These are phyloP conservation scores for Lactarius trivialis DNA, from an alignment of 768 basidiomycete species.

Conservation along the genomic window DNA sequence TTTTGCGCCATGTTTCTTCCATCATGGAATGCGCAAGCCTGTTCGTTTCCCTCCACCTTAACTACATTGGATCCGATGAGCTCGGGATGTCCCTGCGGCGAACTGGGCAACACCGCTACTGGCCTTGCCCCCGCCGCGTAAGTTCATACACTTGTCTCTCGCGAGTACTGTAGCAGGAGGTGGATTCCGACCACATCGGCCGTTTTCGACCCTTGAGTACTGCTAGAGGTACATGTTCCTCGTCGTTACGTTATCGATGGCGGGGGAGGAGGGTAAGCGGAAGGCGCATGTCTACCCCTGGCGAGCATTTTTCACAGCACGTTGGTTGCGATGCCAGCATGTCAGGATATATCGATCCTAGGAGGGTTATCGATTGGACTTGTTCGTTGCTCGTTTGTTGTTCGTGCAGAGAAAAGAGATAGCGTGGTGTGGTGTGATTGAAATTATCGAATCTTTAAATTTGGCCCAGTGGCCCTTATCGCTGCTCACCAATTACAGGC, in stretches of 20 bases:
- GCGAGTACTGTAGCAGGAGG: neutral
- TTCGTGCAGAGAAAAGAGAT: neutral
- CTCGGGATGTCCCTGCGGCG: neutral
- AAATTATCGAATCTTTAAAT: too few relatives aligned
- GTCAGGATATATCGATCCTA: neutral
- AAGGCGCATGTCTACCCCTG: neutral
- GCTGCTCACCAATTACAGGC: neutral
- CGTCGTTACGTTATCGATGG: neutral
- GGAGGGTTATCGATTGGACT: neutral
- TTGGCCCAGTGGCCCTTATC: too few relatives aligned
- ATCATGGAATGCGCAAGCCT: neutral
- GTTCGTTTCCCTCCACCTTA: neutral
- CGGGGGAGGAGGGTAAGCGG: neutral
- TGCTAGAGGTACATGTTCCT: neutral
- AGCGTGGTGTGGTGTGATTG: neutral
- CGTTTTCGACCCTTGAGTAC: neutral
- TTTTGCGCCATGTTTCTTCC: neutral
- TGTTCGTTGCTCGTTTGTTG: neutral
- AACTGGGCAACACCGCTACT: neutral
- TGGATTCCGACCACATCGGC: neutral
- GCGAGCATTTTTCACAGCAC: neutral
- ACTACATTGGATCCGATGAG: neutral
- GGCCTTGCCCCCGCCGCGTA: neutral
- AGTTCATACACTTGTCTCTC: neutral
- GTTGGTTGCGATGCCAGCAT: neutral